Evolutionary conservation across 2,329 filamentous ascomycete genomes (phyloP).

Genomic region (Scedosporium apiospermum): DNA sequence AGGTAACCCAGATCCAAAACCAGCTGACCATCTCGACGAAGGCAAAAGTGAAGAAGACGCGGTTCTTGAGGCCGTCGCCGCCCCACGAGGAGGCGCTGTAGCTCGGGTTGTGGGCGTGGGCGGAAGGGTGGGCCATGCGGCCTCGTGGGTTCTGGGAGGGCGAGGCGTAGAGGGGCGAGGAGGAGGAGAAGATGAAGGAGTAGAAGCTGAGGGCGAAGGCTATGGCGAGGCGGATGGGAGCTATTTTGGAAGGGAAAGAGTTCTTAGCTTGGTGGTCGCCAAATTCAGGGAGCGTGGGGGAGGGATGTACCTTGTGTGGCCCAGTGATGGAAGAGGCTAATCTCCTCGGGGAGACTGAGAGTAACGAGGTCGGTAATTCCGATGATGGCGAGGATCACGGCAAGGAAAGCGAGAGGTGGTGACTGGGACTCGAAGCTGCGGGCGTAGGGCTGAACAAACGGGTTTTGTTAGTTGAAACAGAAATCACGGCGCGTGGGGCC

Average conservation of each 20-base stretch:
- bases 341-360: slow-evolving; percentile 58
- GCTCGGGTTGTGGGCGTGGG: slow-evolving; percentile 21
- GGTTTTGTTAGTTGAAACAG: background rate
- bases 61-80: slow-evolving; percentile 67
- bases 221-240: slow-evolving; percentile 56
- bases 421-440: slow-evolving; percentile 59
- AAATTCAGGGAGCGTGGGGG: too few species aligned
- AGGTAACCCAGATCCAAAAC: slow-evolving; percentile 74
- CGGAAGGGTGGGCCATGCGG: slow-evolving; percentile 24
- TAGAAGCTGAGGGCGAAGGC: slow-evolving; percentile 55
- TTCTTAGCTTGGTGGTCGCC: too few species aligned
- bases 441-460: slow-evolving; percentile 47
- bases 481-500: background rate
- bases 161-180: slow-evolving; percentile 36
- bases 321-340: slow-evolving; percentile 55
- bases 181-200: slow-evolving; percentile 49
- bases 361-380: slow-evolving; percentile 57
- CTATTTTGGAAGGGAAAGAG: slow-evolving; percentile 16
- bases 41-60: slow-evolving; percentile 73
- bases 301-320: slow-evolving; percentile 50
- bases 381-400: slow-evolving; percentile 53
- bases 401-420: slow-evolving; percentile 64
- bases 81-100: slow-evolving; percentile 35
- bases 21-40: slow-evolving; percentile 77
- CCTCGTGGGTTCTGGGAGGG: slow-evolving; percentile 15